A percentile compares a stretch with the other conserved stretches of the same genome.
Conservation (phyloP, 202 grass and related monocot genomes). For the Zoysia matrella region DNA sequence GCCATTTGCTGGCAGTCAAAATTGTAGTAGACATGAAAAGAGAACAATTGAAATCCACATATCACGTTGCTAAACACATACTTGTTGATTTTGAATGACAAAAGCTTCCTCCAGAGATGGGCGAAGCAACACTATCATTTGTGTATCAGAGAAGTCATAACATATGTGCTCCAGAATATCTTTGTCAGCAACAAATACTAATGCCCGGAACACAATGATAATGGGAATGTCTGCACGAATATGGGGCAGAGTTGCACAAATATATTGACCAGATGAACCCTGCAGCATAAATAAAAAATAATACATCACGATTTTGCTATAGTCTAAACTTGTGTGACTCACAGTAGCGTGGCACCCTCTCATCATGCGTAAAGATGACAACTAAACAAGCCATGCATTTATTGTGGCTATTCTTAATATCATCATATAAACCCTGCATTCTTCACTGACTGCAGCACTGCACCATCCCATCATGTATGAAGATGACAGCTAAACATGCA, state of each 20-base stretch:
- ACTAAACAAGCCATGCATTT: slow-evolving; percentile 11
- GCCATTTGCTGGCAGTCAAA: not conserved
- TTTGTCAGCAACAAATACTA: slow-evolving; percentile 98
- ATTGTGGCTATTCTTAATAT: not conserved
- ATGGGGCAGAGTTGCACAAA: slow-evolving; percentile 93
- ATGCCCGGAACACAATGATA: slow-evolving; percentile 92
- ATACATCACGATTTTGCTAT: not conserved
- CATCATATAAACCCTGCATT: slow-evolving; percentile 5
- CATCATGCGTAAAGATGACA: slow-evolving; percentile 22
- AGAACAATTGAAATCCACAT: slow-evolving; percentile 13
- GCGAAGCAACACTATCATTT: slow-evolving; percentile 97
- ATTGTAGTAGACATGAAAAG: slow-evolving; percentile 9
- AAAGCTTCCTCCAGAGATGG: slow-evolving; percentile 98
- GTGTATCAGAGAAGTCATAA: slow-evolving; percentile 95
- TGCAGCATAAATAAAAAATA: slow-evolving; percentile 39
- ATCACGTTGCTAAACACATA: slow-evolving; percentile 42
- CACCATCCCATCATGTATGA: slow-evolving; percentile 3
- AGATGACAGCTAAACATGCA: slow-evolving; percentile 20
- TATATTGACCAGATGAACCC: slow-evolving; percentile 97
- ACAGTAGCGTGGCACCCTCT: not conserved
- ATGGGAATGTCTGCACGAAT: slow-evolving; percentile 96
- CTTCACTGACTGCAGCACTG: not conserved
- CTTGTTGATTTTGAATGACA: slow-evolving; percentile 98
- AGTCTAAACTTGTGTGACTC: slow-evolving; percentile 1
- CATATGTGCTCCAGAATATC: slow-evolving; percentile 98